Evolutionary conservation across 768 basidiomycete genomes (phyloP), one percentile per base, ranked within the genome.

Genomic region (Ephemerocybe angulata): DNA sequence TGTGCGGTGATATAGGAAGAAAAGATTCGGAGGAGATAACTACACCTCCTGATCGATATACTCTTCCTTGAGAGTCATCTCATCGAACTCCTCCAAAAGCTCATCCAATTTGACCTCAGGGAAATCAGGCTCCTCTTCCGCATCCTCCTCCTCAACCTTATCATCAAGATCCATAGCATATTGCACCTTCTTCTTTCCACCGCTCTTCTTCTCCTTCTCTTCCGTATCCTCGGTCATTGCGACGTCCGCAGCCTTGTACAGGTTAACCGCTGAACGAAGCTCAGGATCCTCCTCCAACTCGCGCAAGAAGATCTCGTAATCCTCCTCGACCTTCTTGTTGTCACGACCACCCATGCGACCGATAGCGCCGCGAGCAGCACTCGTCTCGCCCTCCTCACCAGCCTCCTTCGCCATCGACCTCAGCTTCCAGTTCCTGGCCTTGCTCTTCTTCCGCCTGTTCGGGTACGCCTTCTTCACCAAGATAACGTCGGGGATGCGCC

Each of bases 381-480:
- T 80, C 13, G 86, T 87, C 65, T 93, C 88, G 28, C 86, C 90
- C 35, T 89, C 89, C 67, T 93, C 93, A 8, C 89, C 93, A 10
- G 82, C 86, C 69, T 95, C 93, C 69, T 92, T 93, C 50, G 90
- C 92, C 49, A 99, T 98, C 63, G 90, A 93, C 62, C 90, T 80
- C 58, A 98, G 76, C 69, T 85, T 85, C 96, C 96, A 98, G 57
- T 75, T 82, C 48, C 97, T 78, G 4, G 89, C 72, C 71, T 84
- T 86, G 64, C 78, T 85, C 82, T 97, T 98, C 80, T 96, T 97
- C 55, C 95, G 72, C 30, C 93, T 76, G 71, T 93, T 90, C 47
- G 94, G 96, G 72, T 98, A 98, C 46, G 91, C 81, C 78, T 99
- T 98, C 76, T 91, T 90, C 57, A 97, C 88, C 15, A 99, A 83